Base-by-base conservation (phyloP, 2,329 filamentous ascomycete genomes). In the Didymella lethalis region DNA sequence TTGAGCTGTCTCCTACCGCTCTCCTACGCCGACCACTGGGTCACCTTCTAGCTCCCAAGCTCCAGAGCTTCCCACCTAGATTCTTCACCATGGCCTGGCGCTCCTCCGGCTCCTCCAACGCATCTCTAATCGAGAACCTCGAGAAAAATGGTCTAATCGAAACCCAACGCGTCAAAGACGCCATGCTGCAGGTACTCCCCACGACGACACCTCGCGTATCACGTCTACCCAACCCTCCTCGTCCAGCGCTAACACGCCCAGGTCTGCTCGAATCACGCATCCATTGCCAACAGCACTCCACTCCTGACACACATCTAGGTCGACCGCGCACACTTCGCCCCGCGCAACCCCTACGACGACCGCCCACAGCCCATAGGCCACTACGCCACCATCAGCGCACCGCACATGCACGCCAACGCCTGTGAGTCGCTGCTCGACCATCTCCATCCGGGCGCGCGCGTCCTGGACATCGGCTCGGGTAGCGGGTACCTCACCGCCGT, bases 321-420 rank as follows among this genome's bases (percentile, higher is more conserved):
- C 73, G 94, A 99, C 78, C 87, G 95, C 62, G 93, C 86, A 0
- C 86, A 98, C 78, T 98, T 94, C 79, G 86, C 90, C 14, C 90
- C 91, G 3, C 71, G 77, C 0, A 76, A 76, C 10, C 87, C 95
- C 2, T 98, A 98, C 77, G 82, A 86, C 68, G 89, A 92, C 79
- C 86, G 84, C 1, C 89, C 89, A 0, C 89, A 91, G 74, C 75
- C 82, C 59, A 90, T 92, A 72, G 89, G 89, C 48, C 82, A 87
- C 74, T 71, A 77, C 25, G 89, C 89, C 55, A 92, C 89, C 16
- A 91, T 92, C 62, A 88, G 86, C 20, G 89, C 89, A 25, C 88
- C 88, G 2, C 88, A 91, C 76, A 91, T 91, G 88, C 88, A 91
- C 74, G 88, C 86, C 66, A 80, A 83, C 25, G 88, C 88, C 26